Evolutionary conservation across 192 early-diverging fungal species (phyloP).

Genomic region (Backusella liffmaniae): DNA sequence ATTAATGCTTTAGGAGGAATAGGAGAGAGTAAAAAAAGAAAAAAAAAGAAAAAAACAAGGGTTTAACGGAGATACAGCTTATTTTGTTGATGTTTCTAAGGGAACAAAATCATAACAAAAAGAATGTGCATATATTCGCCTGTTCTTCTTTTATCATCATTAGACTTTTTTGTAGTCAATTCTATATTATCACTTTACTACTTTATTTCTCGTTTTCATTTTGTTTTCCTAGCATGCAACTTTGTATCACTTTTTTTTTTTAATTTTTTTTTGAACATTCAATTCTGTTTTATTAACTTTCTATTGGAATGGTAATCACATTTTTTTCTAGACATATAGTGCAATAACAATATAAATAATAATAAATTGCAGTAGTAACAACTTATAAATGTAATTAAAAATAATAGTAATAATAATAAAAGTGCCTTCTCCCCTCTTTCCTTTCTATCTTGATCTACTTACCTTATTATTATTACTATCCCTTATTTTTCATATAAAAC

Average conservation of each 20-base stretch:
- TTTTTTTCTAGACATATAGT: not conserved
- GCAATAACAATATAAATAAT: not conserved
- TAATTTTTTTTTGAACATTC: not conserved
- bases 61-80: not conserved
- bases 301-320: not conserved
- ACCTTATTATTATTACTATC: not conserved
- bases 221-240: not conserved
- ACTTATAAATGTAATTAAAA: not conserved
- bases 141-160: not conserved
- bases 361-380: not conserved
- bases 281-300: not conserved
- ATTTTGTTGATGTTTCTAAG: not conserved
- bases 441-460: not conserved
- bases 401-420: not conserved
- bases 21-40: not conserved
- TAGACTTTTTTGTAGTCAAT: constrained; percentile 8
- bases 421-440: not conserved
- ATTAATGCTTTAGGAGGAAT: not conserved
- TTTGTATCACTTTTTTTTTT: not conserved
- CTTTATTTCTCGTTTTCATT: not conserved
- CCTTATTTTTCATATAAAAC: not conserved
- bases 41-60: not conserved
- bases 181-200: not conserved
- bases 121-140: not conserved
- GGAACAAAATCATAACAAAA: not conserved